Percentiles rank a stretch among this genome's conserved stretches.
Conservation (phyloP, 2,329 filamentous ascomycete species). For the Aquanectria penicillioides region DNA sequence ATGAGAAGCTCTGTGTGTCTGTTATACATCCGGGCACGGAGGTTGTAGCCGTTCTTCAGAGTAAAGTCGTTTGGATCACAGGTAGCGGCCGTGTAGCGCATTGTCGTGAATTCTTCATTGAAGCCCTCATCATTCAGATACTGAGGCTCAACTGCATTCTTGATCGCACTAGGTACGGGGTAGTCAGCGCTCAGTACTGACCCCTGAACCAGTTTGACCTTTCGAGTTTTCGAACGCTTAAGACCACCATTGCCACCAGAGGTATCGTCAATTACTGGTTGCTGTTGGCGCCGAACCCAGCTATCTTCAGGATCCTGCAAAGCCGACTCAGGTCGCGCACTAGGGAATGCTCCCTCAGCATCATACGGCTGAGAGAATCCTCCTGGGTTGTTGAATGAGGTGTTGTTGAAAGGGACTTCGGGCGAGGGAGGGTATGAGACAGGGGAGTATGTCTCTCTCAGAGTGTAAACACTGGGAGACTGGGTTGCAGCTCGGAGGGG, state of each 20-base stretch:
- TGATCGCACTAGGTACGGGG: slow-evolving; percentile 1
- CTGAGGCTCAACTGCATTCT: slow-evolving; percentile 5
- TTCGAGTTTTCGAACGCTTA: slow-evolving; percentile 9
- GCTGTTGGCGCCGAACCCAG: slow-evolving; percentile 4
- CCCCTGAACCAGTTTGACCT: slow-evolving; percentile 8
- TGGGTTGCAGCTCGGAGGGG: background rate
- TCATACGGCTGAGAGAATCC: slow-evolving; percentile 5
- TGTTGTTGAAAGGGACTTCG: background rate
- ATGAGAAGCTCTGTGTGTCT: slow-evolving; percentile 4
- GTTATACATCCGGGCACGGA: slow-evolving; percentile 1
- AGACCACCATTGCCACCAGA: background rate
- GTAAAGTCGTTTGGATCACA: slow-evolving; percentile 11
- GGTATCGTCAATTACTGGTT: background rate
- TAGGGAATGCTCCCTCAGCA: background rate
- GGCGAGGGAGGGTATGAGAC: background rate
- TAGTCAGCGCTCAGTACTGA: background rate
- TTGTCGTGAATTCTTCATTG: background rate
- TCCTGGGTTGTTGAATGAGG: background rate
- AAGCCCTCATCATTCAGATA: background rate
- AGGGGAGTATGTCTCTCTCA: slow-evolving; percentile 2
- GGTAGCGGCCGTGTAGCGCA: slow-evolving; percentile 4
- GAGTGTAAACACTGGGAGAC: slow-evolving; percentile 1
- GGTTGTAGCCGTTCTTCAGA: background rate
- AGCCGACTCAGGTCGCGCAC: background rate
- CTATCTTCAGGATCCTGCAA: slow-evolving; percentile 1